phyloP scores from a whole-genome alignment of 768 basidiomycete genomes.

The Hydnomerulius pinastri region DNA sequence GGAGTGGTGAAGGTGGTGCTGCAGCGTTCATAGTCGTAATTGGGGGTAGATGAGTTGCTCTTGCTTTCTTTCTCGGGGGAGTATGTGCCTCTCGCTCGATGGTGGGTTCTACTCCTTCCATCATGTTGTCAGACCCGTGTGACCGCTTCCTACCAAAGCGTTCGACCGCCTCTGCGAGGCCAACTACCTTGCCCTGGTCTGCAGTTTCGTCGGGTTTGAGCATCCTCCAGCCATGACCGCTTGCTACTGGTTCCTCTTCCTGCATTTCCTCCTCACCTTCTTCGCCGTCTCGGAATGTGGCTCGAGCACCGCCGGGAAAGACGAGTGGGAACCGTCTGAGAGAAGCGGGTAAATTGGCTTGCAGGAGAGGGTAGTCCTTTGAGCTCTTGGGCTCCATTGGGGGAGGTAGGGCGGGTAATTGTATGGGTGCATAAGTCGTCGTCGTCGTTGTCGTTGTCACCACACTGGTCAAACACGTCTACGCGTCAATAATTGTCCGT shows the following conservation, averaged over 20 bases:
- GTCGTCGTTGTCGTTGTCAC: slow-evolving; percentile 92
- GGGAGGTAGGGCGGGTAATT: slow-evolving; percentile 70
- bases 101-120: slow-evolving; percentile 74
- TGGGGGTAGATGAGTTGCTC: slow-evolving; percentile 57
- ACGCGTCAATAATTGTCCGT: slow-evolving; percentile 22
- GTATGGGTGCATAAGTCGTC: slow-evolving; percentile 88
- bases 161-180: slow-evolving; percentile 79
- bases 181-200: slow-evolving; percentile 55
- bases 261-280: slow-evolving; percentile 65
- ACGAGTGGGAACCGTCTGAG: slow-evolving; percentile 75
- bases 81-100: slow-evolving; percentile 45
- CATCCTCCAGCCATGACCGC: slow-evolving; percentile 76
- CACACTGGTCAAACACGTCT: slow-evolving; percentile 52
- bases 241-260: slow-evolving; percentile 66
- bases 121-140: slow-evolving; percentile 54
- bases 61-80: slow-evolving; percentile 76
- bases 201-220: slow-evolving; percentile 62
- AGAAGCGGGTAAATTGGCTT: slow-evolving; percentile 72
- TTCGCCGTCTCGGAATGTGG: slow-evolving; percentile 75
- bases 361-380: slow-evolving; percentile 77
- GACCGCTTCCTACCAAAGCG: slow-evolving; percentile 70
- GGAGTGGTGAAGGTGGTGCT: slow-evolving; percentile 81
- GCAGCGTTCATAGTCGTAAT: slow-evolving; percentile 70
- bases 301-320: slow-evolving; percentile 80
- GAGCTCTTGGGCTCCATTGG: slow-evolving; percentile 74